These are phyloP conservation scores for Pinus tabuliformis DNA, from an alignment of 75 land plant species.

Conservation along the genomic window DNA sequence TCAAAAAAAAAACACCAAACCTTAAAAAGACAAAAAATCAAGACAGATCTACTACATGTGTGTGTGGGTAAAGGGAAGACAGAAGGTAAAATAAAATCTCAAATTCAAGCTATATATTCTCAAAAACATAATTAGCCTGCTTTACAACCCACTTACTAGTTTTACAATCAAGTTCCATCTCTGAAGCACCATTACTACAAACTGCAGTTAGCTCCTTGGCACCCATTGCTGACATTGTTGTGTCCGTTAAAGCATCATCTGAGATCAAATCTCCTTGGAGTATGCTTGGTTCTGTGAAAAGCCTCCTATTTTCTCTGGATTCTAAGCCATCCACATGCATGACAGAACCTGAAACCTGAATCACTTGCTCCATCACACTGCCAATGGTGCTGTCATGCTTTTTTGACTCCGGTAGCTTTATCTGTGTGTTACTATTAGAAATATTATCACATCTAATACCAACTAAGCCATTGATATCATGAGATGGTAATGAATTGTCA, in stretches of 20 bases:
- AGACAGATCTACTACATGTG: background rate
- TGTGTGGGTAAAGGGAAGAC: background rate
- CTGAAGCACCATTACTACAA: background rate
- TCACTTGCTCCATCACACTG: background rate
- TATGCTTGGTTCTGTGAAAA: background rate
- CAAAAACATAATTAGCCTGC: background rate
- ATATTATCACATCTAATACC: background rate
- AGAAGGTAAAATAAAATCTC: background rate
- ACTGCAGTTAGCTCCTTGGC: background rate
- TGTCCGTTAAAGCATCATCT: background rate
- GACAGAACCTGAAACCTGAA: background rate
- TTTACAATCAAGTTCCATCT: background rate
- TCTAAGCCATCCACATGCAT: background rate
- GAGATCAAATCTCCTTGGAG: background rate
- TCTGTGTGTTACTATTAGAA: background rate
- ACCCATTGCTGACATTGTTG: background rate
- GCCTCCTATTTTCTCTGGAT: background rate
- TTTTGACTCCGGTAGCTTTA: background rate
- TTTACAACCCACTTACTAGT: background rate
- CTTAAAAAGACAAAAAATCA: background rate
- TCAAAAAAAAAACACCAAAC: background rate
- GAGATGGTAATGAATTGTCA: background rate
- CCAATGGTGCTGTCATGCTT: background rate
- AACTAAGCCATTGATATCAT: background rate
- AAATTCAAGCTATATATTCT: background rate